Base-by-base conservation (phyloP, 2,329 filamentous ascomycete genomes). In the Penicillium glabrum region DNA sequence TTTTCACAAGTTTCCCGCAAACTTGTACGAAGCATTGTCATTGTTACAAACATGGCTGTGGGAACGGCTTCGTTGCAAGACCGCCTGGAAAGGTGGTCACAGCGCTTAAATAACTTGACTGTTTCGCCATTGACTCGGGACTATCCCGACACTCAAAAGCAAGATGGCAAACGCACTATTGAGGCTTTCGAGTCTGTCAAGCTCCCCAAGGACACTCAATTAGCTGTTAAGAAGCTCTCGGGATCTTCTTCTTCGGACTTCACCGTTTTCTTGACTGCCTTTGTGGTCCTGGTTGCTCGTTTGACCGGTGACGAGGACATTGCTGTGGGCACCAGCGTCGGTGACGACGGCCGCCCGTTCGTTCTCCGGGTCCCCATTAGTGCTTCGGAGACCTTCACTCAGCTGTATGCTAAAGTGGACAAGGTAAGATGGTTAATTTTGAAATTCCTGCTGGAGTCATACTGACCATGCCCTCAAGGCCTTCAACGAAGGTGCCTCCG, bases 301-400 rank as follows among this genome's bases (percentile, higher is more conserved):
- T 66, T 80, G 61, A 80, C 78, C 14, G 79, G 78, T 19, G 78
- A 80, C 57, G 79, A 80, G 60, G 78, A 80, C 61, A 79, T 80
- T 58, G 75, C 77, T 33, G 68, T 80, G 53, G 78, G 75, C 35
- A 79, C 78, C 45, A 79, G 75, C 56, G 68, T 70, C 13, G 71
- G 67, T 10, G 73, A 75, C 44, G 76, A 78, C 61, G 77, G 76
- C 29, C 75, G 76, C 45, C 74, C 77, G 44, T 79, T 80, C 57
- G 77, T 80, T 54, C 63, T 80, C 16, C 72, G 77, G 49, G 68
- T 77, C 13, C 72, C 75, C 37, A 71, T 80, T 61, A 69, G 74
- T 21, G 59, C 71, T 3, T 70, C 71, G 24, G 76, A 79, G 57
- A 69, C 70, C 3, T 80, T 80, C 51, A 58, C 67, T 9, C 67